Evolutionary conservation across 2,329 filamentous ascomycete genomes (phyloP).

Genomic region (Chrysoporthe cubensis): DNA sequence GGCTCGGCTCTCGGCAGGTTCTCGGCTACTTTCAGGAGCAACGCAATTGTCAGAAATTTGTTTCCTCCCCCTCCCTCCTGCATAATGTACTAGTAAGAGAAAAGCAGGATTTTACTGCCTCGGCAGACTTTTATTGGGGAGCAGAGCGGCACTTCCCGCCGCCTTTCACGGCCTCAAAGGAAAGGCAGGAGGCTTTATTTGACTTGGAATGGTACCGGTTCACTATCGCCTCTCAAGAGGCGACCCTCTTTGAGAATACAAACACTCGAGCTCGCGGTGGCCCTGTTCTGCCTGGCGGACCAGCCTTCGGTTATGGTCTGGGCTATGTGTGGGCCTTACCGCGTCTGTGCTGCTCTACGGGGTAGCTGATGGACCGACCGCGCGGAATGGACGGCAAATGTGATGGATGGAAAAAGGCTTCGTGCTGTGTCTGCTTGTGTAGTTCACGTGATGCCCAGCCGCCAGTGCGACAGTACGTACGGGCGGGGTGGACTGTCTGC

Average conservation of each 20-base stretch:
- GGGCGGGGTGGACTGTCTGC: not conserved
- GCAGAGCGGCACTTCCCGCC: not conserved
- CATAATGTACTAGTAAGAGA: not conserved
- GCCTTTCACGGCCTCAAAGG: not conserved
- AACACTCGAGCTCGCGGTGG: not conserved
- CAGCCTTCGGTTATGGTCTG: too few species aligned
- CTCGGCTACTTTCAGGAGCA: not conserved
- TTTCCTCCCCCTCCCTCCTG: not conserved
- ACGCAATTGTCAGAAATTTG: not conserved
- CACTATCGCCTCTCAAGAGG: not conserved
- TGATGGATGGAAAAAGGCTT: not conserved
- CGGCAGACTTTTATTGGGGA: not conserved
- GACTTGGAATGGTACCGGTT: not conserved
- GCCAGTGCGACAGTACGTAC: not conserved
- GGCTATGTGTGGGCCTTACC: not conserved
- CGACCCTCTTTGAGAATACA: not conserved
- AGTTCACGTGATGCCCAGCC: not conserved
- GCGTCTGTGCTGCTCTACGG: not conserved
- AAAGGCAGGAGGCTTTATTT: not conserved
- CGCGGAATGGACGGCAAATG: not conserved
- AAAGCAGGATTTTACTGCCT: constrained; percentile 1
- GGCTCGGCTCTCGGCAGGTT: not conserved
- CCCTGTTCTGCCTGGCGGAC: not conserved
- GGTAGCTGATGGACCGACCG: too few species aligned
- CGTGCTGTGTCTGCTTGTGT: not conserved